Evolutionary conservation across 495 filamentous ascomycete species (phyloP).

Genomic region (Cercophora sp.): DNA sequence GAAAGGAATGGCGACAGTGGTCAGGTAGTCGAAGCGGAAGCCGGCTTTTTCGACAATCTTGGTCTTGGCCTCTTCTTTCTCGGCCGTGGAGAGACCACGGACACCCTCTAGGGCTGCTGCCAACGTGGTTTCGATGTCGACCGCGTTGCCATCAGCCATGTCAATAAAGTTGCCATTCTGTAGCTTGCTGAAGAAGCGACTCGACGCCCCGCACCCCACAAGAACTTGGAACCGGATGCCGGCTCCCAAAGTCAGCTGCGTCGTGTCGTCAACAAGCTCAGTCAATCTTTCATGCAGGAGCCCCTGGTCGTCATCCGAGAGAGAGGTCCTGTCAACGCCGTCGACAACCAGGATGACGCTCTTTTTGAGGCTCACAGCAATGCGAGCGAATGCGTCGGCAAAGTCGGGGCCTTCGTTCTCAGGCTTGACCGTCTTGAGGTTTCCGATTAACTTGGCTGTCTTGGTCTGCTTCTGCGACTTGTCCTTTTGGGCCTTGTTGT

Average conservation of each 20-base stretch:
- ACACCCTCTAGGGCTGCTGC: slow-evolving; percentile 8
- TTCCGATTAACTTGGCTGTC: not conserved
- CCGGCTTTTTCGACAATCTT: slow-evolving; percentile 19
- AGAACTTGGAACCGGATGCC: slow-evolving; percentile 13
- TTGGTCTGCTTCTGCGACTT: too few relatives aligned
- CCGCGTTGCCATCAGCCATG: slow-evolving; percentile 1
- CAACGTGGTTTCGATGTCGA: slow-evolving; percentile 16
- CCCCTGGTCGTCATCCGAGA: slow-evolving; percentile 17
- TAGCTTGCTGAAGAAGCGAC: slow-evolving; percentile 6
- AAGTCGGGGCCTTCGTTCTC: slow-evolving; percentile 17
- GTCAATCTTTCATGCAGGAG: slow-evolving; percentile 13
- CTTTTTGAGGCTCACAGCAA: slow-evolving; percentile 14
- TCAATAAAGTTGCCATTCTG: slow-evolving; percentile 8
- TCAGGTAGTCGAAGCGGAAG: slow-evolving; percentile 19
- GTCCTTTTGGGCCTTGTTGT: slow-evolving; percentile 9
- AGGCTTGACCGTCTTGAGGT: slow-evolving; percentile 3
- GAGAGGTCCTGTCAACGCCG: slow-evolving; percentile 12
- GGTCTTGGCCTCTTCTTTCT: slow-evolving; percentile 18
- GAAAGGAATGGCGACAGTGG: slow-evolving; percentile 20
- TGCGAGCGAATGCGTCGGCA: slow-evolving; percentile 10
- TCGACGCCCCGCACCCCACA: slow-evolving; percentile 11
- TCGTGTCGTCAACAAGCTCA: not conserved
- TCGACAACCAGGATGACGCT: slow-evolving; percentile 21
- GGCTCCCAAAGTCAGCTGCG: not conserved
- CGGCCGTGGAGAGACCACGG: slow-evolving; percentile 15